Conservation (phyloP, 345 rosid species). For the Gossypium australe region DNA sequence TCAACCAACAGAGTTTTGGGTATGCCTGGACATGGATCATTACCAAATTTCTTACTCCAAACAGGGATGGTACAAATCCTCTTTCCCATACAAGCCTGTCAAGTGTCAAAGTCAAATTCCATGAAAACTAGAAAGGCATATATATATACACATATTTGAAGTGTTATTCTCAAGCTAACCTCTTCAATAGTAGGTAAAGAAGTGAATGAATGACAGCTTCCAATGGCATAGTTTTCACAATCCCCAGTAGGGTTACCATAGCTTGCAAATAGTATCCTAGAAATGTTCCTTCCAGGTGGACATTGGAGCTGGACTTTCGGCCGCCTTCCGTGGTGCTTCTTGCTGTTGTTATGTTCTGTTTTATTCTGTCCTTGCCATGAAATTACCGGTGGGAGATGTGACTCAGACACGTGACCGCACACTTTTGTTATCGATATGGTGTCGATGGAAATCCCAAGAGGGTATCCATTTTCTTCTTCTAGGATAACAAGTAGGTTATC, state of each 20-base stretch:
- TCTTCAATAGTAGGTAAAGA: conserved; percentile 35
- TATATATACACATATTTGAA: too few relatives aligned
- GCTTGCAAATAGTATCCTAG: conserved; percentile 28
- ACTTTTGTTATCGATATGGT: conserved; percentile 30
- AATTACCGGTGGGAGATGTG: conserved; percentile 21
- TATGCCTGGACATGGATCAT: conserved; percentile 47
- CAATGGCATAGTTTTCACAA: conserved; percentile 29
- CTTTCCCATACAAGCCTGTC: conserved; percentile 55
- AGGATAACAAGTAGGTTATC: conserved; percentile 44
- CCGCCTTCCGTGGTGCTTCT: conserved; percentile 10
- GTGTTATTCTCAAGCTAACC: conserved; percentile 25
- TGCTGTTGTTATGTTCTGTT: not conserved
- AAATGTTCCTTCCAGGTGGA: conserved; percentile 21
- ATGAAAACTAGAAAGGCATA: not conserved
- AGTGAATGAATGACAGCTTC: conserved; percentile 43
- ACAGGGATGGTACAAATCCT: conserved; percentile 39
- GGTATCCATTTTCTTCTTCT: conserved; percentile 53
- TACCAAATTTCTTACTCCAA: conserved; percentile 32
- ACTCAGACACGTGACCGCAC: conserved; percentile 25
- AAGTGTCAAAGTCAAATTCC: not conserved
- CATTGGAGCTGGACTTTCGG: conserved; percentile 22
- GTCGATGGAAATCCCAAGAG: conserved; percentile 42
- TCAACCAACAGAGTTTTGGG: conserved; percentile 50
- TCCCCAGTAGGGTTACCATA: conserved; percentile 23
- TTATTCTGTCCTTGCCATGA: conserved; percentile 22